Evolutionary conservation across 768 basidiomycete species (phyloP), one percentile per base, ranked within the genome.

Genomic region (Trametes villosa): DNA sequence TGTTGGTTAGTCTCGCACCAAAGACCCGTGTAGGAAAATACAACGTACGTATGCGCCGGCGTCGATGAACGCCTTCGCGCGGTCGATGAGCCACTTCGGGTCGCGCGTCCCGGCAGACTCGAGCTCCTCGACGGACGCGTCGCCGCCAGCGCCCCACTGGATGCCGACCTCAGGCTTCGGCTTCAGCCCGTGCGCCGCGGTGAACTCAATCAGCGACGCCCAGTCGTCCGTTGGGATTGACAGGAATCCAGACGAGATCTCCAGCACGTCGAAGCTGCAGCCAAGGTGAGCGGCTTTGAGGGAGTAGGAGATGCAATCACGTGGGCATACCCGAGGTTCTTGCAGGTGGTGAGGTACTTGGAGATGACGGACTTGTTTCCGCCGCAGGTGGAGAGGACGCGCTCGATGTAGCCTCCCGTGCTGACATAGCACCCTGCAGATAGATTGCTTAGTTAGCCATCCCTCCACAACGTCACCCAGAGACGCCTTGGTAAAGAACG

Each of bases 141-240:
- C 79, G 4, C 80, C 78, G 17, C 79, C 79, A 0, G 78, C 79
- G 22, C 80, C 79, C 73, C 76, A 77, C 68, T 78, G 79, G 22
- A 80, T 78, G 2, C 78, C 78, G 17, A 81, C 70, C 62, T 80
- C 78, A 0, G 78, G 80, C 62, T 81, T 81, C 9, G 78, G 75
- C 54, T 77, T 81, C 58, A 78, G 54, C 8, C 76, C 77, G 53
- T 77, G 69, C 13, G 71, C 71, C 9, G 74, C 73, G 5, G 77
- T 76, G 33, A 76, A 71, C 59, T 78, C 74, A 34, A 81, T 72
- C 52, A 80, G 67, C 5, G 70, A 69, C 9, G 75, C 70, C 79
- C 77, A 80, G 53, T 80, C 80, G 9, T 78, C 71, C 1, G 77
- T 72, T 1, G 79, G 79, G 59, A 81, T 77, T n/a, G 78, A 78